A percentile compares a stretch with the other conserved stretches of the same genome.
phyloP scores from a whole-genome alignment of 495 filamentous ascomycete species.

The Penicillium canariense region DNA sequence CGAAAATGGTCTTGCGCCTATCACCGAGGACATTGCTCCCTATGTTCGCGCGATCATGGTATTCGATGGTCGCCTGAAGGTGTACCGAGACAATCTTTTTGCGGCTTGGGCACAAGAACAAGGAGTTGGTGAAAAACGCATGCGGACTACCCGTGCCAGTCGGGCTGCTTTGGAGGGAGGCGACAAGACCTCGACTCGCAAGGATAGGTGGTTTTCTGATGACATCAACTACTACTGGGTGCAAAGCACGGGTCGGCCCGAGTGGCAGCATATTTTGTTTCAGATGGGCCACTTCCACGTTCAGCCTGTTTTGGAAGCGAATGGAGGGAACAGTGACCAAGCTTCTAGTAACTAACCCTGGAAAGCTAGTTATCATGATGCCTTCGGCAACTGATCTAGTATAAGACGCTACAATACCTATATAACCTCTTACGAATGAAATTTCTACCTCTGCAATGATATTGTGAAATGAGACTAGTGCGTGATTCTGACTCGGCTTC shows the following conservation, averaged over 20 bases:
- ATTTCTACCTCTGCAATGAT: too few species aligned
- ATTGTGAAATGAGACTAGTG: too few species aligned
- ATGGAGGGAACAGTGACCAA: not conserved
- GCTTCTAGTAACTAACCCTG: not conserved
- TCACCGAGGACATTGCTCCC: constrained; percentile 76
- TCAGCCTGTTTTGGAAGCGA: constrained; percentile 10
- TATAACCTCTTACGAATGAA: not conserved
- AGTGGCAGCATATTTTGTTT: constrained; percentile 56
- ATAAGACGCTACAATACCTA: not conserved
- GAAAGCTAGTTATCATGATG: constrained; percentile 1
- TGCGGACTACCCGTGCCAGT: constrained; percentile 74
- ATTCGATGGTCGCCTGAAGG: constrained; percentile 67
- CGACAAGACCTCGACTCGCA: constrained; percentile 64
- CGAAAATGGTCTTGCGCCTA: constrained; percentile 60
- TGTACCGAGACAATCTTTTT: constrained; percentile 61
- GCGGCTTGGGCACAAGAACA: constrained; percentile 54
- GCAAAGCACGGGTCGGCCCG: constrained; percentile 61
- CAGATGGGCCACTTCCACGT: constrained; percentile 37
- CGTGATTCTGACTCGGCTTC: too few species aligned
- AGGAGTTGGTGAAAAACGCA: constrained; percentile 53
- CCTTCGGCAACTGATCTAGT: not conserved
- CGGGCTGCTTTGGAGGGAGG: constrained; percentile 83
- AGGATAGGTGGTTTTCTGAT: constrained; percentile 76
- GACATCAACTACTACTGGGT: constrained; percentile 61
- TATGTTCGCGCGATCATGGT: constrained; percentile 78